A percentile compares a stretch with the other conserved stretches of the same genome.
phyloP scores from a whole-genome alignment of 495 filamentous ascomycete species.

The Penicillium arizonense region DNA sequence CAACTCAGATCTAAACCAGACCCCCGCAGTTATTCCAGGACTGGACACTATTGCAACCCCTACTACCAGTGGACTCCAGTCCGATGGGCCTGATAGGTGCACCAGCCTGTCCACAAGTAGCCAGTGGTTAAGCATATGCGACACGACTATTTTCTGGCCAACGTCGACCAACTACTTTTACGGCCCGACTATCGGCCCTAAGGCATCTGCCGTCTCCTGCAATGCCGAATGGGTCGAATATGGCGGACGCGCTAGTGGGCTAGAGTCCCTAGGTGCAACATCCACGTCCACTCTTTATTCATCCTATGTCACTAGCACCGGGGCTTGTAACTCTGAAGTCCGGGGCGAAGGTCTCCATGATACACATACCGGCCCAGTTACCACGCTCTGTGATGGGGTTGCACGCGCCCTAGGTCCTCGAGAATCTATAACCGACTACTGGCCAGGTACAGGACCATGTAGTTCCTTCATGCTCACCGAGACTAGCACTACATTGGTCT shows the following conservation, averaged over 20 bases:
- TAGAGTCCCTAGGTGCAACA: conserved; percentile 17
- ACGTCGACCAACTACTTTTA: conserved; percentile 29
- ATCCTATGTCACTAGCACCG: conserved; percentile 16
- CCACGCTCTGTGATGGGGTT: conserved; percentile 22
- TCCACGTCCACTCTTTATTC: conserved; percentile 3
- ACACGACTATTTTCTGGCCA: conserved; percentile 28
- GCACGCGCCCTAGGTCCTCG: conserved; percentile 22
- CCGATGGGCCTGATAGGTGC: neutral
- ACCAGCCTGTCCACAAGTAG: conserved; percentile 12
- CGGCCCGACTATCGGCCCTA: conserved; percentile 23
- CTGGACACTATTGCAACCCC: neutral
- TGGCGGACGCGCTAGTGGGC: conserved; percentile 6
- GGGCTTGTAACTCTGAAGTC: conserved; percentile 15
- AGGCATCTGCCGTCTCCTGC: conserved; percentile 21
- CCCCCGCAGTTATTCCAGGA: neutral
- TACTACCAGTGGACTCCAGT: neutral
- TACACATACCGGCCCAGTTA: conserved; percentile 21
- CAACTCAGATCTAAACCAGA: neutral
- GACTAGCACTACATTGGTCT: conserved; percentile 5
- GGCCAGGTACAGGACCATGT: conserved; percentile 22
- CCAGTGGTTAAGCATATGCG: conserved; percentile 24
- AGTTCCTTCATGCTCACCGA: conserved; percentile 3
- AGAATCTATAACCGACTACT: conserved; percentile 15
- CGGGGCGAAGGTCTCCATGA: conserved; percentile 5
- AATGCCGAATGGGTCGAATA: conserved; percentile 25